phyloP scores from a whole-genome alignment of 805 yeast species.

The Metschnikowia dekortorum region DNA sequence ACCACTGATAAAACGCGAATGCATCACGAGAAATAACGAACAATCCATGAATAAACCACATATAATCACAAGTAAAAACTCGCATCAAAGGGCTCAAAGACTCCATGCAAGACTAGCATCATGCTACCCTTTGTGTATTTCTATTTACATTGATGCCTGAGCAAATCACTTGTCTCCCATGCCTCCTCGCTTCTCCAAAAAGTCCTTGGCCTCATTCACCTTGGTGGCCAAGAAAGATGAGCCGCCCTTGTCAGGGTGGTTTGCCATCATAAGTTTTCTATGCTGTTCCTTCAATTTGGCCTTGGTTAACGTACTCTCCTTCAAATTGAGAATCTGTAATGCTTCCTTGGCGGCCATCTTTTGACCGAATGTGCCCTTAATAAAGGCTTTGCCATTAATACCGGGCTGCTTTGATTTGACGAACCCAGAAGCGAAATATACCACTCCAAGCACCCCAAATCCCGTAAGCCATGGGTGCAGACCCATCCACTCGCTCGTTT shows the following conservation, averaged over 20 bases:
- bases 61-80: too few relatives aligned
- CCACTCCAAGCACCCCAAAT: slow-evolving; percentile 60
- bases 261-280: slow-evolving; percentile 77
- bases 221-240: slow-evolving; percentile 85
- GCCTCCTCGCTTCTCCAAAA: slow-evolving; percentile 66
- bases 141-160: slow-evolving; percentile 1
- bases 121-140: neutral
- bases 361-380: slow-evolving; percentile 86
- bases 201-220: slow-evolving; percentile 87
- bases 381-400: slow-evolving; percentile 58
- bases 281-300: slow-evolving; percentile 73
- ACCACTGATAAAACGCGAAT: too few relatives aligned
- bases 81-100: too few relatives aligned
- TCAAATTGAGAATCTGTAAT: slow-evolving; percentile 71
- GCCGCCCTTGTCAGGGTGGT: slow-evolving; percentile 95
- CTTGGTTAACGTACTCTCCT: slow-evolving; percentile 58
- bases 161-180: slow-evolving; percentile 32
- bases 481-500: slow-evolving; percentile 54
- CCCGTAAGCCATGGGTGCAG: slow-evolving; percentile 76
- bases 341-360: slow-evolving; percentile 92
- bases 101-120: neutral
- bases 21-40: too few relatives aligned
- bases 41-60: too few relatives aligned
- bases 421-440: slow-evolving; percentile 62
- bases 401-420: slow-evolving; percentile 69